Evolutionary conservation across 1,139 yeast species (phyloP), one percentile per base, ranked within the genome.

Genomic region (Suhomyces wounanorum): DNA sequence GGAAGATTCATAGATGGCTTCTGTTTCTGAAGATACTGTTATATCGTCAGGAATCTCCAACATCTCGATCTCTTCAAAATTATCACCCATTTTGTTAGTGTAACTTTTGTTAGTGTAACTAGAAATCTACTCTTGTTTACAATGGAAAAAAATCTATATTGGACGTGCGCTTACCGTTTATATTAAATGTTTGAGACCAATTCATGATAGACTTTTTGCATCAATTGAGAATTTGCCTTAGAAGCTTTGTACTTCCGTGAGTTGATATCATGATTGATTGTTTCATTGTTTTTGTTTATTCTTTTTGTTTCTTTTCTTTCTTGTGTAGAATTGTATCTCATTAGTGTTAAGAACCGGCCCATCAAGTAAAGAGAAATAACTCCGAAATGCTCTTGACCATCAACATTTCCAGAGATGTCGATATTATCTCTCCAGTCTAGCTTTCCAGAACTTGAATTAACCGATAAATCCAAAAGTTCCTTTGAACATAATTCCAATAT

Each of bases 41-140:
- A 37, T 44, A 26, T 63, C 70, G 45, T 71, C 79, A 1, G 78
- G 79, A 25, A 77, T 69, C 44, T 76, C 80, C 47, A 77, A 64
- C 80, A 76, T 75, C 53, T 76, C 81, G 33, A 77, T 75, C 52
- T 76, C 80, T 40, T 69, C 76, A 55, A 69, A 73, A 41, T 46
- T 52, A 38, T 45, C 43, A 16, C 36, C 47, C 50, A 45, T 42
- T 4, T 23, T 42, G 40, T 2, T 30, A 43, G 14, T 21, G 30
- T 11, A 23, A 30, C 28, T 17, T 4, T 23, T 42, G 40, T 2
- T 30, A 43, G 14, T 21, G 30, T 11, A 23, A 30, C 28, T 17
- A 31, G 28, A 16, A 16, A 41, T 37, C 49, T 47, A 41, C 33
- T n/a, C 17, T 38, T 39, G 40, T 43, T 47, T 44, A 42, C 46